phyloP scores from a whole-genome alignment of 345 rosid species.

The Rhizophora apiculata region DNA sequence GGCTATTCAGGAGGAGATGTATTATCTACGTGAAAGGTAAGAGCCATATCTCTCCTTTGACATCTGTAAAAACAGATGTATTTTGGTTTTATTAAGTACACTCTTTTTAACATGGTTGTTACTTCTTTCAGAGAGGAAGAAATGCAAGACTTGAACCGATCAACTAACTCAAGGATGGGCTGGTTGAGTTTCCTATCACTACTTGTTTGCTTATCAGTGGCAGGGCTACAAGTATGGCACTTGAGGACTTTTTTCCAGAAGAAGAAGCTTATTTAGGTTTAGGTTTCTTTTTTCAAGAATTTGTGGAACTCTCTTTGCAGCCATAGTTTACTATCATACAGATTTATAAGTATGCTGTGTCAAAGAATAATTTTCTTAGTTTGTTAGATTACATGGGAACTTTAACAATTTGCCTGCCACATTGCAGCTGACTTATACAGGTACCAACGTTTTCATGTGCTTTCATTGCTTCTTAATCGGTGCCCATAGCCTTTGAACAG shows the following conservation, averaged over 20 bases:
- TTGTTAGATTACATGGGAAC: too few relatives aligned
- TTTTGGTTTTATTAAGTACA: not conserved
- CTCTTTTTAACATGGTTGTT: slow-evolving; percentile 1
- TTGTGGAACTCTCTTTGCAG: not conserved
- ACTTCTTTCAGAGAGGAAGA: slow-evolving; percentile 65
- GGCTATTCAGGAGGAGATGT: slow-evolving; percentile 80
- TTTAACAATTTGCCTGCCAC: too few relatives aligned
- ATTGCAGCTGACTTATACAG: too few relatives aligned
- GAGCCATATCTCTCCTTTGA: not conserved
- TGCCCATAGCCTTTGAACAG: too few relatives aligned
- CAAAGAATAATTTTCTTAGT: slow-evolving; percentile 1
- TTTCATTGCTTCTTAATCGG: too few relatives aligned
- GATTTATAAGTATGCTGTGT: not conserved
- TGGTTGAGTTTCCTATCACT: slow-evolving; percentile 75
- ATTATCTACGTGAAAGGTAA: slow-evolving; percentile 82
- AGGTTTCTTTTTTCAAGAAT: too few relatives aligned
- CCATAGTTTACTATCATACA: slow-evolving; percentile 19
- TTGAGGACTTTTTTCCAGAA: slow-evolving; percentile 92
- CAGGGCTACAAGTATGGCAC: slow-evolving; percentile 84
- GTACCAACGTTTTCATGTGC: too few relatives aligned
- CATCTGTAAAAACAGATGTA: not conserved
- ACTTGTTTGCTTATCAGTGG: slow-evolving; percentile 70
- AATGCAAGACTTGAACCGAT: slow-evolving; percentile 77
- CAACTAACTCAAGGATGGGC: slow-evolving; percentile 76
- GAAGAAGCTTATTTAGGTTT: slow-evolving; percentile 75